Base-by-base conservation (phyloP, 2,329 filamentous ascomycete species). In the Pseudovirgaria hyperparasitica region DNA sequence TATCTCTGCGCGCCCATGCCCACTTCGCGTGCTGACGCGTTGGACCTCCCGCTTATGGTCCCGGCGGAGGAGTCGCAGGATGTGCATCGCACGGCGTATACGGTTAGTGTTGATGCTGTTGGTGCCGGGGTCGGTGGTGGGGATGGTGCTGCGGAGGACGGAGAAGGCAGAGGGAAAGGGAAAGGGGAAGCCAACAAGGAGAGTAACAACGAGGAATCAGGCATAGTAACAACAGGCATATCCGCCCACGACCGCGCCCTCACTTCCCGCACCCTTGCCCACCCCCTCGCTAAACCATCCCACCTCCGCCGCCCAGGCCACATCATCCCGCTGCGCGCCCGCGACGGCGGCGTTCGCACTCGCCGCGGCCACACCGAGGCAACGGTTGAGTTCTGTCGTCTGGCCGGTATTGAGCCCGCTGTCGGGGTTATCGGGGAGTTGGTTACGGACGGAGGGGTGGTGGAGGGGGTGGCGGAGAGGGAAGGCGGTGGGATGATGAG, bases 11-110 rank as follows among this genome's bases (percentile, higher is more conserved):
- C 80, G 0, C 87, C 90, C 10, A 67, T 96, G 34, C 65, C 72
- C 26, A 67, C 78, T 26, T 54, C 69, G 22, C 75, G 81, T 45
- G 77, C 82, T 50, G 63, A 67, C 28, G 58, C 65, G 31, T 76
- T 94, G 42, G 65, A 69, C 34, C 77, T 98, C 19, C 86, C 86
- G 1, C 85, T 82, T 54, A 98, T 98, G 90, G 84, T 96, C 12
- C 37, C 50, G 24, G 35, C 34, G 40, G 67, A 66, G 57, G 69
- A 90, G 48, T 74, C 71, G 48, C 53, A 62, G 27, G 90, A 98
- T 57, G 79, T 77, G 19, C 85, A 90, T 52, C 72, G 76, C 37
- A 98, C 90, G 34, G 90, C 90, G 33, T 98, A 96, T 65, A 92
- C 86, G 35, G 58, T 98, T 43, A 82, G 82, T 37, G 72, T 94